Evolutionary conservation across 176 grass and related monocot species (phyloP), one percentile per base, ranked within the genome.

Genomic region (Typha latifolia): DNA sequence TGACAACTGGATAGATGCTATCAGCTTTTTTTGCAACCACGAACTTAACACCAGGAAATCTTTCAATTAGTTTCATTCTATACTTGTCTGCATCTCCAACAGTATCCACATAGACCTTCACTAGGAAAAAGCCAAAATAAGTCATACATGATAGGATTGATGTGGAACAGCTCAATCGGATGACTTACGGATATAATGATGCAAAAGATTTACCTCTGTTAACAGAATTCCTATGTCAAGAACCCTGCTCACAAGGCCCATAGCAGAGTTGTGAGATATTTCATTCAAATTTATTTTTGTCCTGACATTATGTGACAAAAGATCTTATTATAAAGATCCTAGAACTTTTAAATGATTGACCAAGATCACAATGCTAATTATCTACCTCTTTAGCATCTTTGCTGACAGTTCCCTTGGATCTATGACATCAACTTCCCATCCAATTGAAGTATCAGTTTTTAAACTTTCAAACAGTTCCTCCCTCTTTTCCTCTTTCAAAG

Each of bases 211-310:
- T 81, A 97, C 88, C 89, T 97, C 88, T 14, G 83, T 62, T 64
- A 97, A 55, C 20, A 97, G 23, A 82, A 97, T 75, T 69, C 93
- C 85, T 69, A 84, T 69, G 64, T 82, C 83, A 80, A 92, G 73
- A 62, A 74, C 72, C 64, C 79, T 97, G 56, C 62, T 83, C 57
- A 92, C 78, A 27, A 97, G 93, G 12, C 85, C 78, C 66, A 97
- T 97, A 32, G 93, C 93, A 73, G 93, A 97, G 63, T 90, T 92
- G 74, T 92, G 93, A 24, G 85, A 97, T 82, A 97, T 97, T 71
- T 92, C 93, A 74, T 97, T 92, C 20, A 97, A 68, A 81, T 97
- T 97, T 66, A 97, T 48, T 84, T 97, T 97, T 2, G 66, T 65
- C 74, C 88, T 97, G 85, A 66, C 62, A 79, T 13, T 31, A 63